phyloP scores from a whole-genome alignment of 1,284 basidiomycete species.

The Pterula multifida region DNA sequence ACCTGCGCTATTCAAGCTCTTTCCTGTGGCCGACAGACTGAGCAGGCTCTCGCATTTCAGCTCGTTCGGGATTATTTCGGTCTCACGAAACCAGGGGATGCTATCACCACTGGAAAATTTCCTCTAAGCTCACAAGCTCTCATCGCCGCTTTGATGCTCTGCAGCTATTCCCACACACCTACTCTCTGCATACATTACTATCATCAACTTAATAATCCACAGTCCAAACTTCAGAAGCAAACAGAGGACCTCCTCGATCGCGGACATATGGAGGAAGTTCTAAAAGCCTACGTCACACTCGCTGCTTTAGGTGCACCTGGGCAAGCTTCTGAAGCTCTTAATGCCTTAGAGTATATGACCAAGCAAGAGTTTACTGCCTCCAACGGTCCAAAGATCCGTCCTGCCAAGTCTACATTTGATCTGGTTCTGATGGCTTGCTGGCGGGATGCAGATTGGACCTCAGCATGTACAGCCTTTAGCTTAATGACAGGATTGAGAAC shows the following conservation, averaged over 20 bases:
- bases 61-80: conserved; percentile 54
- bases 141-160: conserved; percentile 42
- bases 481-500: conserved; percentile 52
- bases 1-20: conserved; percentile 39
- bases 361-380: conserved; percentile 28
- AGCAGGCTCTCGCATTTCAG: conserved; percentile 51
- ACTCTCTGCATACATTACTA: conserved; percentile 41
- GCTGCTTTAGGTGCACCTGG: conserved; percentile 20
- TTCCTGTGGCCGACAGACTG: conserved; percentile 36
- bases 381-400: conserved; percentile 31
- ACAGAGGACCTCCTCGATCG: conserved; percentile 26
- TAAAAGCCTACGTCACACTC: conserved; percentile 37
- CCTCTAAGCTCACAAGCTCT: conserved; percentile 33
- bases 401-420: conserved; percentile 36
- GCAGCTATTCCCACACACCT: conserved; percentile 33
- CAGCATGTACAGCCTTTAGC: conserved; percentile 43
- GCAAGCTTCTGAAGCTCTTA: conserved; percentile 13
- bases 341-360: conserved; percentile 48
- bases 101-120: conserved; percentile 22
- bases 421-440: conserved; percentile 48
- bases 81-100: conserved; percentile 34
- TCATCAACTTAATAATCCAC: conserved; percentile 26
- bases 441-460: conserved; percentile 47
- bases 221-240: conserved; percentile 19
- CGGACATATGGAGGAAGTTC: conserved; percentile 43